Base-by-base conservation (phyloP, 192 early-diverging fungal species). In the Backusella macrospora region DNA sequence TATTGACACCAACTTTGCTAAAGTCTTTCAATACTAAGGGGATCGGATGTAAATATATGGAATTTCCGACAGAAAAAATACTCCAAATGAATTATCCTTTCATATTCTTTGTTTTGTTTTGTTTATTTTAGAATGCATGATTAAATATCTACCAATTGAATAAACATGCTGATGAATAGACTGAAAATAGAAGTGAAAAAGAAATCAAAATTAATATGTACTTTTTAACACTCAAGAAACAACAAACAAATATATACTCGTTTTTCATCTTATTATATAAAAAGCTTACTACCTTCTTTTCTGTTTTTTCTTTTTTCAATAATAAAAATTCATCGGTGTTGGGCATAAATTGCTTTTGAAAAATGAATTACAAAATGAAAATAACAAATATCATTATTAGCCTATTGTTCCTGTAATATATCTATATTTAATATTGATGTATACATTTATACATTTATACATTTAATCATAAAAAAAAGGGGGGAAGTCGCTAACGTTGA, bases 131-230 rank as follows among this genome's bases (percentile, higher is more conserved):
- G 10, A 16, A 26, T 59, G 52, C 52, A 59, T 59, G 23, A 23
- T 23, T 59, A 18, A 59, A 59, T 59, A 26, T 59, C 52, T 59
- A 59, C 52, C 52, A 59, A 59, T 59, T 59, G 52, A 59, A 59
- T 59, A 26, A 59, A 59, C 52, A 59, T 23, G 52, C 52, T 59
- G 52, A 59, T 59, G n/a, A 59, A 49, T 49, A 49, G 16, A 59
- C 26, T 10, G 10, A 59, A 59, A 59, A 15, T 10, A 21, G 18
- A 55, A 55, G 52, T 26, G 21, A 12, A 12, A 23, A 12, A 5
- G 52, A 59, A 12, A 4, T 12, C 21, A 5, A 59, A 59, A 59
- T 59, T 59, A 59, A 59, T 59, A 26, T 59, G 52, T 59, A 59
- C 52, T 59, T 59, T 59, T 59, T 59, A 49, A 59, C 26, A 59